Evolutionary conservation across 2,329 filamentous ascomycete genomes (phyloP).

Genomic region (Paecilomyces formosus): DNA sequence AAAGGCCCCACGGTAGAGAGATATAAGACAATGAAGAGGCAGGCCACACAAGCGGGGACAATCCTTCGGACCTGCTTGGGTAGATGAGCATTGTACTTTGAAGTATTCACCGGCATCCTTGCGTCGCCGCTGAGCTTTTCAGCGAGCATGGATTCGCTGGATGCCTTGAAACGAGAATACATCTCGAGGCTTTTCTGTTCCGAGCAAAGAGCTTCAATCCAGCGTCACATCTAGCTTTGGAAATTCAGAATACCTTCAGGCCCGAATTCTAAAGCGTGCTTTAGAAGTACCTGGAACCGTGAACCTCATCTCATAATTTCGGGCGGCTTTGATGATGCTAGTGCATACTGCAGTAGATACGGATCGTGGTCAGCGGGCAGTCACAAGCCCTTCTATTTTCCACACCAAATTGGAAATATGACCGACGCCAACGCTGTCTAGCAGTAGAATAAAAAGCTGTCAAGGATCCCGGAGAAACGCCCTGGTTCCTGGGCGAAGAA

Average conservation of each 20-base stretch:
- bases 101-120: background rate
- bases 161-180: background rate
- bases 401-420: background rate
- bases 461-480: background rate
- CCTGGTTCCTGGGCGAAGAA: background rate
- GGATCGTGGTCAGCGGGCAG: background rate
- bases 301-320: background rate
- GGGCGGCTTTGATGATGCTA: background rate
- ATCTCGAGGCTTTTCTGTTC: background rate
- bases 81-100: background rate
- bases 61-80: conserved; percentile 41
- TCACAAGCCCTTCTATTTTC: background rate
- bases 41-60: conserved; percentile 40
- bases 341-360: background rate
- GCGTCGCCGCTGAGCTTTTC: background rate
- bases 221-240: background rate
- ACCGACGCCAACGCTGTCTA: background rate
- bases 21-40: conserved; percentile 40
- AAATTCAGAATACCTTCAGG: background rate
- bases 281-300: background rate
- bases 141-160: background rate
- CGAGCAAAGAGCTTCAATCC: background rate
- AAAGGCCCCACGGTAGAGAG: conserved; percentile 38
- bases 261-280: background rate
- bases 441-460: background rate